Conservation (phyloP, 257 asterid species). For the Przewalskia tangutica region DNA sequence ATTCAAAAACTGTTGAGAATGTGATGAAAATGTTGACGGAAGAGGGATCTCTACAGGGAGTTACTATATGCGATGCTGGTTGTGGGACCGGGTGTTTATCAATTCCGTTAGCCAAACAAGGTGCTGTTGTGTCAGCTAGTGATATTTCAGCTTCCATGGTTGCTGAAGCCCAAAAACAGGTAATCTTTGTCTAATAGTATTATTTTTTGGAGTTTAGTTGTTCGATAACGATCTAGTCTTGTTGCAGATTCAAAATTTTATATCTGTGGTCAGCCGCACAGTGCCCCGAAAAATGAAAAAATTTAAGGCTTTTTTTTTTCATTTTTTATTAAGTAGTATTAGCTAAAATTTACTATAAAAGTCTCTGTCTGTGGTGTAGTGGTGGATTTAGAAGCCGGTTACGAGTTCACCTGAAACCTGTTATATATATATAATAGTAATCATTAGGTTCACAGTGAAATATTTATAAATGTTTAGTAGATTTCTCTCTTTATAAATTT, state of each 20-base stretch:
- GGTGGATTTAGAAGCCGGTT: neutral
- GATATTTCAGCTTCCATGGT: conserved; percentile 97
- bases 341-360: no score
- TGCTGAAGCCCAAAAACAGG: conserved; percentile 81
- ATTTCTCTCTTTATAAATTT: no score
- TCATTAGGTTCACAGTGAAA: no score
- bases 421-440: no score
- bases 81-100: conserved; percentile 86
- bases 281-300: no score
- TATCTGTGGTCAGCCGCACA: neutral
- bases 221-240: neutral
- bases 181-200: conserved; percentile 7
- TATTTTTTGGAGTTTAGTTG: neutral
- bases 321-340: no score
- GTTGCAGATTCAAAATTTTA: neutral
- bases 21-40: conserved; percentile 73
- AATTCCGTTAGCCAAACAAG: conserved; percentile 87
- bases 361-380: neutral
- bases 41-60: conserved; percentile 58
- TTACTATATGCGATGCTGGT: conserved; percentile 87
- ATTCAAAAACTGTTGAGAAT: conserved; percentile 78
- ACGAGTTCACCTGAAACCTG: no score
- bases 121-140: conserved; percentile 74
- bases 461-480: no score
- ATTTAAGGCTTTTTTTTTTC: no score